These are phyloP conservation scores for Pleurotus tuoliensis DNA, from an alignment of 768 basidiomycete genomes.

Conservation along the genomic window DNA sequence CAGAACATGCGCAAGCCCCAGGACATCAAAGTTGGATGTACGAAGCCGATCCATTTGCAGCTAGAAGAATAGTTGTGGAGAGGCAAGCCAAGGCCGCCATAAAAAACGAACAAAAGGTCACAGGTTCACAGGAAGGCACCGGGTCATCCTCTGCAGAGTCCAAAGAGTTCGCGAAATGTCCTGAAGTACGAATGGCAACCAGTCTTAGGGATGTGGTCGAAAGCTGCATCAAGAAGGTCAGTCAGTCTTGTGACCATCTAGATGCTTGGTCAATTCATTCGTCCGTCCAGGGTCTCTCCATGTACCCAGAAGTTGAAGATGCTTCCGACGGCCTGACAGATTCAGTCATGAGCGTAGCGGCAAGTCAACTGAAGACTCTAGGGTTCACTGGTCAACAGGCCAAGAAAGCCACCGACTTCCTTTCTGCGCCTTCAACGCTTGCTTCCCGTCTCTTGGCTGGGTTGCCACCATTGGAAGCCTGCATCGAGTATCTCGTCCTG, in stretches of 20 bases:
- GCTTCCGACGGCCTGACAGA: conserved; percentile 31
- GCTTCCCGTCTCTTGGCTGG: conserved; percentile 56
- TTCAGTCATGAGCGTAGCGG: conserved; percentile 39
- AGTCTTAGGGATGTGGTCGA: conserved; percentile 78
- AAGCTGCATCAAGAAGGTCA: conserved; percentile 71
- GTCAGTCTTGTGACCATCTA: neutral
- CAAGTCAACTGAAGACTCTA: conserved; percentile 53
- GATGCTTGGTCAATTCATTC: conserved; percentile 8
- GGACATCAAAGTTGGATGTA: conserved; percentile 85
- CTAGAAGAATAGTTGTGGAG: conserved; percentile 60
- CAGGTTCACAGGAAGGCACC: conserved; percentile 15
- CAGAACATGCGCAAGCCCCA: conserved; percentile 63
- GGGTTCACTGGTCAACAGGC: conserved; percentile 63
- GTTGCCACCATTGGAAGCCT: conserved; percentile 66
- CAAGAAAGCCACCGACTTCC: conserved; percentile 48
- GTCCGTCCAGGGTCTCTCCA: conserved; percentile 39
- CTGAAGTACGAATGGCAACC: conserved; percentile 83
- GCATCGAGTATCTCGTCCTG: conserved; percentile 81
- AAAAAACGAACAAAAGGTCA: conserved; percentile 34
- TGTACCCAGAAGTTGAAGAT: conserved; percentile 48
- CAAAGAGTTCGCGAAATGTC: conserved; percentile 41
- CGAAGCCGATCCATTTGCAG: conserved; percentile 80
- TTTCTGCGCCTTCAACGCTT: conserved; percentile 55
- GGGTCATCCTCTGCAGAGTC: conserved; percentile 18
- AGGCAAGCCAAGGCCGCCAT: conserved; percentile 56